Base-by-base conservation (phyloP, 768 basidiomycete species). In the Pleurotus ostreatus region DNA sequence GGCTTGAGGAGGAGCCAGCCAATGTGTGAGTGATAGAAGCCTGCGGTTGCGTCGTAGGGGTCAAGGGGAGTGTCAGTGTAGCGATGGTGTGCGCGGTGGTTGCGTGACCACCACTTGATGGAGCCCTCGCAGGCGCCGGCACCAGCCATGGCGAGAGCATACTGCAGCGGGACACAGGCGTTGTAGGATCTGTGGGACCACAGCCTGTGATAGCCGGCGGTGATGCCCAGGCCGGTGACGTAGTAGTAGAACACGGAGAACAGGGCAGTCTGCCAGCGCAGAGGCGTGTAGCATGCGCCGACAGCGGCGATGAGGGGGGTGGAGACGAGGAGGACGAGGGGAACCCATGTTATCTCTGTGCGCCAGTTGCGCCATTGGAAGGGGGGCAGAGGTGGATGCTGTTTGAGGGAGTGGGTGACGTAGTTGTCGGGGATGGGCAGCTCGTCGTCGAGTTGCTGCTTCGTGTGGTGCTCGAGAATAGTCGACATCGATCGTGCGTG, bases 61-160 rank as follows among this genome's bases (percentile, higher is more conserved):
- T 96, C 94, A 60, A 97, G 87, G 55, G 93, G 90, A 64, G 94
- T 97, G 72, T 96, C 94, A 63, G 94, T 97, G 76, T 96, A 96
- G 46, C 94, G 83, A 67, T 96, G 94, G 71, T 96, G 94, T 4
- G 96, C 95, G 58, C 96, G 90, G 77, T 98, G 96, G 46, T 94
- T 94, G 49, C 96, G 84, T 16, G 88, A 88, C 96, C 96, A 98
- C 96, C 96, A 98, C 70, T 92, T 89, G 74, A 98, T 95, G 20
- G 95, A 96, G 8, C 95, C 95, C 67, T 98, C 84, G 45, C 94
- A 88, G 4, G 95, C 94, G 46, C 96, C 96, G 1, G 93, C 87
- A 48, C 96, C 96, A 8, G 85, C 79, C 22, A 89, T 64, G 20
- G 94, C 92, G 47, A 98, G 83, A 60, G 82, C 73, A 66, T 93